Percentiles rank a stretch among this genome's conserved stretches.
Conservation (phyloP, 2,329 filamentous ascomycete species). For the Blastomyces gilchristii region DNA sequence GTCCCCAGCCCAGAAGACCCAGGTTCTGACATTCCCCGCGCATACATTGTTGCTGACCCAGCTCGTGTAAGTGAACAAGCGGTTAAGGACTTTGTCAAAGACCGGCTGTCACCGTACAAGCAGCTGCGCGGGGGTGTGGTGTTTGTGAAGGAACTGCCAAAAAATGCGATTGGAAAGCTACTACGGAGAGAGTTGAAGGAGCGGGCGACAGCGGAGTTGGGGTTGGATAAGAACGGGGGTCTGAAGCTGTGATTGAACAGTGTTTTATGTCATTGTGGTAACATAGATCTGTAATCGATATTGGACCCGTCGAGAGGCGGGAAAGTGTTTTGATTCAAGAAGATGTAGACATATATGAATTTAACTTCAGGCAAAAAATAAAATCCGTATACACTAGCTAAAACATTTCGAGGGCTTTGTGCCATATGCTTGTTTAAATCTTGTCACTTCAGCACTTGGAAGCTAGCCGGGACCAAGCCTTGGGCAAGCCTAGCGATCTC, state of each 20-base stretch:
- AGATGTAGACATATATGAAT: neutral
- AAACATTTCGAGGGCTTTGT: too few species aligned
- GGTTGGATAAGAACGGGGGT: neutral
- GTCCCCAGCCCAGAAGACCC: slow-evolving; percentile 1
- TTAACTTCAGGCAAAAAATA: neutral
- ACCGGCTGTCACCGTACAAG: slow-evolving; percentile 4
- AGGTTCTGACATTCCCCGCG: slow-evolving; percentile 2
- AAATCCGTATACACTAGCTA: neutral
- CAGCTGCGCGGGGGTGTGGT: slow-evolving; percentile 5
- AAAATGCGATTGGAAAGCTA: slow-evolving; percentile 5
- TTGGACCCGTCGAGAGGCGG: neutral
- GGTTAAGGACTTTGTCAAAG: slow-evolving; percentile 6
- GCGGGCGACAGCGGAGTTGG: slow-evolving; percentile 6
- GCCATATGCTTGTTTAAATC: too few species aligned
- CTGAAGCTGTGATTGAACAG: neutral
- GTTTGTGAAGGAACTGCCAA: slow-evolving; percentile 8
- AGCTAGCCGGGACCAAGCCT: neutral
- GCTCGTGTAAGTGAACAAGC: neutral
- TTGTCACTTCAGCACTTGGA: neutral
- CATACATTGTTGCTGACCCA: neutral
- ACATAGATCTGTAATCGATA: neutral
- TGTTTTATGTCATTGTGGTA: neutral
- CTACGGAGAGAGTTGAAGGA: slow-evolving; percentile 7
- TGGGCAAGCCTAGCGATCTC: neutral
- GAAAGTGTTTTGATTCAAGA: neutral